Conservation (phyloP, 1,284 basidiomycete genomes). For the Ceratobasidium sp. region DNA sequence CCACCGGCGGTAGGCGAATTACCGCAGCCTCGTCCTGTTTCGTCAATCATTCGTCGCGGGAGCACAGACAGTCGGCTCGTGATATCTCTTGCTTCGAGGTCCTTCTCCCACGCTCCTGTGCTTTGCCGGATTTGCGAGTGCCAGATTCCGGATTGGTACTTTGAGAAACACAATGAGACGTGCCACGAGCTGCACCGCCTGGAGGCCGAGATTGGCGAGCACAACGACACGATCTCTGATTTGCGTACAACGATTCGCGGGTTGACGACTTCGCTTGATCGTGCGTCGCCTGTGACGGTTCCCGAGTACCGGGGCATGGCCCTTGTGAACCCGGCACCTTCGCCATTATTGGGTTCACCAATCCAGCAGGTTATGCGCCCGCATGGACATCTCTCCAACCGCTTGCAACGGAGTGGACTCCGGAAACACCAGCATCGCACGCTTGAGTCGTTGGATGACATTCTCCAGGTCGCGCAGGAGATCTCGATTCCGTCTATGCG, state of each 20-base stretch:
- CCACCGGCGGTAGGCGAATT: constrained; percentile 50
- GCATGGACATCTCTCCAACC: constrained; percentile 40
- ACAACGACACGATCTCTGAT: constrained; percentile 92
- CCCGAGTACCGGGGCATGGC: constrained; percentile 91
- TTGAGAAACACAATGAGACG: constrained; percentile 99
- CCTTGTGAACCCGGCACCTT: constrained; percentile 70
- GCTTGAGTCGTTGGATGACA: constrained; percentile 85
- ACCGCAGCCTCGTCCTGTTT: constrained; percentile 44
- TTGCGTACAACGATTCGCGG: constrained; percentile 84
- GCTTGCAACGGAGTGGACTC: constrained; percentile 59
- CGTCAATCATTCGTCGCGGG: constrained; percentile 41
- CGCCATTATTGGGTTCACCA: constrained; percentile 11
- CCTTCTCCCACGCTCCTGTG: constrained; percentile 86
- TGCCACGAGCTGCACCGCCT: constrained; percentile 96
- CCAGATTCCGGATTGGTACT: constrained; percentile 98
- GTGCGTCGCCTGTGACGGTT: constrained; percentile 57
- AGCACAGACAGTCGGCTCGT: constrained; percentile 50
- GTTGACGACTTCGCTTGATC: constrained; percentile 67
- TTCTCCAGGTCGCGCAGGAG: constrained; percentile 81
- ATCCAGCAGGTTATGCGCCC: constrained; percentile 33
- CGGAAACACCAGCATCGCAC: constrained; percentile 81
- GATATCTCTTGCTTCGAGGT: constrained; percentile 69
- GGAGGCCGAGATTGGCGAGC: constrained; percentile 93
- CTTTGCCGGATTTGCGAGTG: constrained; percentile 99
- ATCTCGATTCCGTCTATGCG: constrained; percentile 90